Evolutionary conservation across 139 green algal species (phyloP).

Genomic region (Chlamydomonas sp.): DNA sequence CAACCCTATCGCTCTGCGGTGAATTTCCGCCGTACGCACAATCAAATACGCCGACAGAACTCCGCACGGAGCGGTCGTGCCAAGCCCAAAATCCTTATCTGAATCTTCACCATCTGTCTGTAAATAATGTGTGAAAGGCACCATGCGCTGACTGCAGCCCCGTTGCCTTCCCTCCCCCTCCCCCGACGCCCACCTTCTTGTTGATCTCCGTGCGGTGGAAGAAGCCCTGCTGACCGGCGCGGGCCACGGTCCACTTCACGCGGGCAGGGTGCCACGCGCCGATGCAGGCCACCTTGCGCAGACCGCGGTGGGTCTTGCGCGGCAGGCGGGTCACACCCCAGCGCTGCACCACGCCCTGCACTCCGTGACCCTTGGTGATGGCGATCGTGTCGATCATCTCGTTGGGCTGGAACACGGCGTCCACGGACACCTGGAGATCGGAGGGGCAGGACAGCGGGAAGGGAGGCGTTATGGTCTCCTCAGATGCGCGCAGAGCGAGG

Average conservation of each 20-base stretch:
- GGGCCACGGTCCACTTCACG: slow-evolving; percentile 96
- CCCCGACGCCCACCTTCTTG: slow-evolving; percentile 98
- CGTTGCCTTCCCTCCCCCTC: neutral
- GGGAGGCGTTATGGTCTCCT: no score
- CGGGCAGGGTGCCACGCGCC: slow-evolving; percentile 98
- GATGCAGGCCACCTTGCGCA: slow-evolving; percentile 99
- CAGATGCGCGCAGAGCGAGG: no score
- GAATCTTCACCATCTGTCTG: no score
- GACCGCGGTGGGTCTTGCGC: slow-evolving; percentile 99
- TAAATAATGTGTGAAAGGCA: no score
- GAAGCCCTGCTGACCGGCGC: slow-evolving; percentile 96
- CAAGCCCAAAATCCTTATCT: no score
- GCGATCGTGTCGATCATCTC: slow-evolving; percentile 99
- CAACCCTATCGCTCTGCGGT: no score
- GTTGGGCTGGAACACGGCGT: slow-evolving; percentile 88
- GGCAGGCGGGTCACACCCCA: slow-evolving; percentile 99
- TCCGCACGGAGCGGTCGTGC: no score
- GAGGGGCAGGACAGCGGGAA: no score
- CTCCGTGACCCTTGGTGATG: slow-evolving; percentile 95
- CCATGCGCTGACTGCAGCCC: neutral
- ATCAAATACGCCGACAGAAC: no score
- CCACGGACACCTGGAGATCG: slow-evolving; percentile 71
- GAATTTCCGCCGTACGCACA: no score
- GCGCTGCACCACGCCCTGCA: slow-evolving; percentile 96
- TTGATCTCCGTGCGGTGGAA: slow-evolving; percentile 99